Evolutionary conservation across 1,139 yeast species (phyloP), one percentile per base, ranked within the genome.

Genomic region (Blastobotrys capitulatus): DNA sequence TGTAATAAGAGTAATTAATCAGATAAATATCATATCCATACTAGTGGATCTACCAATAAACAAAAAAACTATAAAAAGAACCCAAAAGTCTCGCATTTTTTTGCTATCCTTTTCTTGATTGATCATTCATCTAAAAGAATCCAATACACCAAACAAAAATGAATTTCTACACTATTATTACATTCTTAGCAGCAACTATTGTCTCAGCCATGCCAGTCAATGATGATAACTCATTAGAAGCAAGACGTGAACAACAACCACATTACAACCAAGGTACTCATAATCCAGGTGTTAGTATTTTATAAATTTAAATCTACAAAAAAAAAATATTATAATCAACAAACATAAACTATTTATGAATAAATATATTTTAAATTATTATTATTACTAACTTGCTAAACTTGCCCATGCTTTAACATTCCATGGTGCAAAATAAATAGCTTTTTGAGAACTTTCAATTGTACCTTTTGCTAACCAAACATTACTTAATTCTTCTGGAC

Each of bases 401-500:
- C 47, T 42, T 13, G 35, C 35, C 65, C 65, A 61, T 2, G 60
- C 56, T 2, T 51, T 25, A 2, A 38, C 37, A 18, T 53, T 52
- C 55, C 62, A 56, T 1, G 65, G 65, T 2, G 59, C 53, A 25
- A 56, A 48, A 44, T 60, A 60, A 9, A 59, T 48, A 7, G 62
- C 63, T 18, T 59, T 47, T 51, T 60, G 64, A 10, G 50, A 43
- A 19, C 52, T 44, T 19, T 52, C 53, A 9, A 56, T 29, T 10
- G 51, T 49, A 16, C 49, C 42, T 25, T 47, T 44, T 10, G 50
- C 42, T 42, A 78, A 80, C 0, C 31, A 43, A n/a, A 82, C 77
- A 25, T 43, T 22, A 34, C 29, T 1, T 57, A 86, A 68, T 38
- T 76, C 80, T 2, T 56, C 57, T 0, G 86, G 75, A 2, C 76